Percentiles rank a stretch among this genome's conserved stretches.
These are phyloP conservation scores for Whalleya microplaca DNA, from an alignment of 2,329 filamentous ascomycete genomes.

Conservation along the genomic window DNA sequence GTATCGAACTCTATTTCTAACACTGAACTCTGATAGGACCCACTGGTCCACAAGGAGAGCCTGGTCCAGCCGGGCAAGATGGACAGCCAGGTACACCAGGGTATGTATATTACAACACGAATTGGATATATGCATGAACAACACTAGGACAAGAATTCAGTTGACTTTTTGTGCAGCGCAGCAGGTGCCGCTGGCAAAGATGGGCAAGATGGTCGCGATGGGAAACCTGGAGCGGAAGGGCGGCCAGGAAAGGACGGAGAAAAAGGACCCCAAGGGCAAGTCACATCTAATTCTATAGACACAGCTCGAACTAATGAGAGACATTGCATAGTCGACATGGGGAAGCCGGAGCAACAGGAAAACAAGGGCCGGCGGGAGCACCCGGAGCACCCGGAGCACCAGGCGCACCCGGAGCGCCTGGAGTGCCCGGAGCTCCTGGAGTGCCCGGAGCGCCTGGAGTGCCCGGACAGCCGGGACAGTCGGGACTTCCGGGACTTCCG, in stretches of 20 bases:
- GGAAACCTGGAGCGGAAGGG: conserved; percentile 9
- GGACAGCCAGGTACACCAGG: conserved; percentile 12
- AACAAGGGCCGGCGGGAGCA: not conserved
- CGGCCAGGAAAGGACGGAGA: conserved; percentile 1
- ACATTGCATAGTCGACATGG: not conserved
- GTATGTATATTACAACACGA: conserved; percentile 1
- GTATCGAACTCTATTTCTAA: not conserved
- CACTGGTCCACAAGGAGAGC: conserved; percentile 10
- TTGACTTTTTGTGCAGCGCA: too few species aligned
- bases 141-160: too few species aligned
- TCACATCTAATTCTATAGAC: not conserved
- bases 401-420: not conserved
- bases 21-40: conserved; percentile 2
- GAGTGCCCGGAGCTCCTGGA: not conserved
- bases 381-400: not conserved
- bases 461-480: not conserved
- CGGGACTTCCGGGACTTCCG: not conserved
- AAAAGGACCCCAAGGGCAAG: not conserved
- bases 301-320: not conserved
- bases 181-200: not conserved
- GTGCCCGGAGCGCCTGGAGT: not conserved
- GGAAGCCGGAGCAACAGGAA: not conserved
- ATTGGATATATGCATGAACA: not conserved
- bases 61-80: conserved; percentile 13
- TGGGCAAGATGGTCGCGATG: conserved; percentile 16